Evolutionary conservation across 2,329 filamentous ascomycete genomes (phyloP).

Genomic region (Phyllachora maydis): DNA sequence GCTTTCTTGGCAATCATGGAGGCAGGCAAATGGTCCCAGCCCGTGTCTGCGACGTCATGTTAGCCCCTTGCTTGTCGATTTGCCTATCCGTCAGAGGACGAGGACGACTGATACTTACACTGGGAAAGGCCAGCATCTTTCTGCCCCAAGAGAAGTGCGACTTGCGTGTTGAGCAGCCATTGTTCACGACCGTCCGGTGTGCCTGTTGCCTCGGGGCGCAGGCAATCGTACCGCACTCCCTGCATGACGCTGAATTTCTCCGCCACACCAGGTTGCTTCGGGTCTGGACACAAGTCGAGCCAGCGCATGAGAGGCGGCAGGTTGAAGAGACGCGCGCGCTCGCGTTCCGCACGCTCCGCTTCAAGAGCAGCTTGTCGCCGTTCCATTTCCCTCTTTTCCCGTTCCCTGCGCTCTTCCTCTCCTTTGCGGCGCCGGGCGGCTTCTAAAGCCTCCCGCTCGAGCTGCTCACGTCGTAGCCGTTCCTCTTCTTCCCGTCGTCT

Average conservation of each 20-base stretch:
- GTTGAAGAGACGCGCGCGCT: conserved; percentile 30
- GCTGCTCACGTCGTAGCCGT: conserved; percentile 20
- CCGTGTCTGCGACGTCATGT: conserved; percentile 23
- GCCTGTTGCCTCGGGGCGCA: conserved; percentile 28
- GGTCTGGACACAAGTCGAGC: conserved; percentile 31
- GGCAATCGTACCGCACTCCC: conserved; percentile 43
- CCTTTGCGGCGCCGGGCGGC: conserved; percentile 24
- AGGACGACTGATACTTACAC: no score
- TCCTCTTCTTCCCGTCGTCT: conserved; percentile 17
- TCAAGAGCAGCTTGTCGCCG: conserved; percentile 23
- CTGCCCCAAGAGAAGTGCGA: conserved; percentile 40
- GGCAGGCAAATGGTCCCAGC: conserved; percentile 34
- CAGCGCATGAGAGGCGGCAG: conserved; percentile 39
- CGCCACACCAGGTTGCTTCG: conserved; percentile 27
- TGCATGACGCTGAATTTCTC: conserved; percentile 33
- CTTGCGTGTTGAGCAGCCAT: conserved; percentile 45
- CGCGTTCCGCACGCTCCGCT: conserved; percentile 32
- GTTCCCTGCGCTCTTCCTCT: conserved; percentile 28
- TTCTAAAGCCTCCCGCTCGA: conserved; percentile 27
- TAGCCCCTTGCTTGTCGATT: conserved; percentile 1
- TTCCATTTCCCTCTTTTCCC: conserved; percentile 25
- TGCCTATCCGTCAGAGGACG: no score
- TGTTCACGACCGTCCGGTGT: conserved; percentile 38
- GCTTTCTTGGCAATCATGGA: conserved; percentile 31
- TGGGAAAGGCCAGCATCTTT: conserved; percentile 38